Evolutionary conservation across 1,284 basidiomycete species (phyloP), one percentile per base, ranked within the genome.

Genomic region (Inonotus hispidus): DNA sequence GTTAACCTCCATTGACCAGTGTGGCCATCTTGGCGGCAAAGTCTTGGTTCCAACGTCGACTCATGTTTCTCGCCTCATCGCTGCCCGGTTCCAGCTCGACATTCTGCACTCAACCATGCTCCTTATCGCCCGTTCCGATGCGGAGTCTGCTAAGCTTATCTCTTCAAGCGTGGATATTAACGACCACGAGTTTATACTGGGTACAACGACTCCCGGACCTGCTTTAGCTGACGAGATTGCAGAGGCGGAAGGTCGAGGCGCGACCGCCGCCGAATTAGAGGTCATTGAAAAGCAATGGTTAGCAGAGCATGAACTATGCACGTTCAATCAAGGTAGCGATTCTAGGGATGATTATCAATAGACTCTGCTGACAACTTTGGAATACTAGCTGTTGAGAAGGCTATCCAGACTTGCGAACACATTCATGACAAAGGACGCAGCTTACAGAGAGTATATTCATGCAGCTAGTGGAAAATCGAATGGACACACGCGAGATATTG

Each of bases 1-100:
- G 32, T 46, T 55, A 16, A 53, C 32, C 35, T 53, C n/a, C n/a
- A 13, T 53, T 16, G n/a, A 39, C n/a, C 47, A 85, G 84, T 96
- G 93, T 70, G 93, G 93, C 19, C 93, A 96, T 76, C 82, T 95
- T 69, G 90, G 89, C n/a, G 93, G 93, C 61, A 96, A 96, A 74
- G 93, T 96, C 47, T 82, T 96, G 60, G 93, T 96, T 1, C 93
- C 93, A 14, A 87, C 90, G 3, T 92, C 90, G 10, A 88, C 91
- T 23, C 93, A 95, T 70, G 79, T 92, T 64, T 89, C 90, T 54
- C 87, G 94, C 38, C 82, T 96, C 59, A 80, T 93, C 65, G 83
- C 92, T 13, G 80, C 90, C 35, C 88, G 93, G 29, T 93, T 95
- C 78, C 92, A 94, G 73, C 84, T 92, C 66, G 93, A 96, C 73